Evolutionary conservation across 2,329 filamentous ascomycete genomes (phyloP).

Genomic region (Cladosporium sp.): DNA sequence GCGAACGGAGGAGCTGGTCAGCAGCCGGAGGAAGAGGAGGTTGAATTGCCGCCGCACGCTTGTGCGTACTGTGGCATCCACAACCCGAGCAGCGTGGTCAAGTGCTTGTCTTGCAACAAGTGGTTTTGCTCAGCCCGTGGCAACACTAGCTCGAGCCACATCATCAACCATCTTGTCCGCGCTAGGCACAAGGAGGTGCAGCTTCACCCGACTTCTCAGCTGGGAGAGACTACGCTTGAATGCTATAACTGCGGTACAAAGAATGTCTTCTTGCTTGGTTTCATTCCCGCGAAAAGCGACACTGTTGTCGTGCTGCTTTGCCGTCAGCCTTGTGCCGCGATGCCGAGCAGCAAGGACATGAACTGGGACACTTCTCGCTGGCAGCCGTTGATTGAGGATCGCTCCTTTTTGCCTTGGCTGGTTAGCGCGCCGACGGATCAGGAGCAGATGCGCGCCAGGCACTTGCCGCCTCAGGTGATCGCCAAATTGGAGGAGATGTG

Average conservation of each 20-base stretch:
- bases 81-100: conserved; percentile 89
- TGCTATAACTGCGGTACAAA: conserved; percentile 99
- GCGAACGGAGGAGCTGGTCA: conserved; percentile 53
- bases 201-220: conserved; percentile 83
- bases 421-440: conserved; percentile 84
- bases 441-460: conserved; percentile 89
- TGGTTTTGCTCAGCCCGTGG: conserved; percentile 99
- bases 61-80: conserved; percentile 98
- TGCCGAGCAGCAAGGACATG: conserved; percentile 97
- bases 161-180: conserved; percentile 95
- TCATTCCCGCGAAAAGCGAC: conserved; percentile 97
- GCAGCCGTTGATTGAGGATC: conserved; percentile 96
- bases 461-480: conserved; percentile 89
- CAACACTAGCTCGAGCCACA: conserved; percentile 94
- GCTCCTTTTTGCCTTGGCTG: conserved; percentile 90
- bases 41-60: conserved; percentile 83
- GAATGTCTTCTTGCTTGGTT: conserved; percentile 94
- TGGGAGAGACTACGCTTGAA: conserved; percentile 93
- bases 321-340: conserved; percentile 90
- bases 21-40: conserved; percentile 69
- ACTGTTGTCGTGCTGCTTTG: conserved; percentile 95
- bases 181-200: conserved; percentile 98
- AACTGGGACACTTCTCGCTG: conserved; percentile 98
- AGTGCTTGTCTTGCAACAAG: conserved; percentile 90
- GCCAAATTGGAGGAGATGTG: conserved; percentile 96